Evolutionary conservation across 2,329 filamentous ascomycete genomes (phyloP), one percentile per base, ranked within the genome.

Genomic region (Diplodia sapinea): DNA sequence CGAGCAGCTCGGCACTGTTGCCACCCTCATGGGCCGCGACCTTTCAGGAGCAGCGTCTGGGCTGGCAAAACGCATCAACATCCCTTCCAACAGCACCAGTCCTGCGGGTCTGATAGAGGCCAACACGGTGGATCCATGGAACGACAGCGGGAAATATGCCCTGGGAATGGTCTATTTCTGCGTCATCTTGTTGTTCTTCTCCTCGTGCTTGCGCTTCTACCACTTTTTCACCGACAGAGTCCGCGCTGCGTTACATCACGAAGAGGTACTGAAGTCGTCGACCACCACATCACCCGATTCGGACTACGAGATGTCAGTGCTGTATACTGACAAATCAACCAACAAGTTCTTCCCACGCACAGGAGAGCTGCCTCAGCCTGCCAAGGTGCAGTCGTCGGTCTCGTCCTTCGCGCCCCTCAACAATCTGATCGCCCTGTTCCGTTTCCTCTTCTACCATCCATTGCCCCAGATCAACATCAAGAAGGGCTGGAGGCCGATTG

Each of bases 141-240:
- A 78, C 31, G 82, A 92, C 74, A 89, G 93, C 26, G 92, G 90
- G 54, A 96, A 96, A 81, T 97, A 97, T 80, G 93, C 86, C 2
- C 81, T 92, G 63, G 92, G 90, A 68, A 97, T 93, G 88, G 92
- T 94, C 15, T 97, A 96, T 79, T 96, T 97, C 74, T 89, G 91
- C 64, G 78, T 96, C 59, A 87, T 89, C 62, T 78, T 97, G 69
- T 84, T 94, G 70, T 85, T 86, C 33, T 74, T 87, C 65, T 88
- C 94, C 4, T 81, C 91, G 12, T 74, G 90, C 12, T 83, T 94
- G 75, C 88, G 93, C 71, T 85, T 91, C 75, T 97, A 94, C 84
- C 91, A 97, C 79, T 89, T 91, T 72, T 97, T 93, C 90, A 93
- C 94, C 73, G 94, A 97, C 82, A 96, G 95, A 81, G 92, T 96